phyloP scores from a whole-genome alignment of 306 rosid species.

The Rubus idaeus region DNA sequence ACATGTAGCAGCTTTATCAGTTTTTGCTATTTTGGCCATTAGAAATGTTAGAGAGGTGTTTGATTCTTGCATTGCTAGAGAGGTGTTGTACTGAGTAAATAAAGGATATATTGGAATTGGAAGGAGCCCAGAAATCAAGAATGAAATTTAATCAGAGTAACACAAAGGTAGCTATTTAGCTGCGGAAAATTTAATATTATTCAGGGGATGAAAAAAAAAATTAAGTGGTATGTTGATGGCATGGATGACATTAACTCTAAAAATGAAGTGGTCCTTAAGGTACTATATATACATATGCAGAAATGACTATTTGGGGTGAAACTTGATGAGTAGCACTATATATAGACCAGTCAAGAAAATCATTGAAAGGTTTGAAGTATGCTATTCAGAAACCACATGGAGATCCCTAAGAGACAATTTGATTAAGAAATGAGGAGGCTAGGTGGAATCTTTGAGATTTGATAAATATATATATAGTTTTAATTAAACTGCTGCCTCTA shows the following conservation, averaged over 20 bases:
- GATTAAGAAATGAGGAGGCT: not conserved
- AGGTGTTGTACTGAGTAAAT: not conserved
- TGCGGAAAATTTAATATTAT: not conserved
- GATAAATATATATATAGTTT: not conserved
- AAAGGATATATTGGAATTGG: not conserved
- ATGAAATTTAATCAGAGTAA: not conserved
- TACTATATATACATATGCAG: not conserved
- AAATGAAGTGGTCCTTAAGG: constrained; percentile 14
- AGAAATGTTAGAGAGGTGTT: not conserved
- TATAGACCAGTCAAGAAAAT: not conserved
- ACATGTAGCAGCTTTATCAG: not conserved
- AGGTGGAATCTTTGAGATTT: not conserved
- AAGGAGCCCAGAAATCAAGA: constrained; percentile 6
- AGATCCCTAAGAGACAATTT: not conserved
- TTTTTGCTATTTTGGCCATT: not conserved
- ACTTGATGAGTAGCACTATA: not conserved
- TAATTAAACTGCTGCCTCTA: not conserved
- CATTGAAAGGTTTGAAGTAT: not conserved
- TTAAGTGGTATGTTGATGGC: constrained; percentile 11
- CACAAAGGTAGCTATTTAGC: not conserved
- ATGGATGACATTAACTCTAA: constrained; percentile 5
- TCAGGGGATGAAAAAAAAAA: not conserved
- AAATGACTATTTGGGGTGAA: not conserved
- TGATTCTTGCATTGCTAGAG: constrained; percentile 1
- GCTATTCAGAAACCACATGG: not conserved